These are phyloP conservation scores for Gaeumannomyces tritici DNA, from an alignment of 2,329 filamentous ascomycete genomes.

Conservation along the genomic window DNA sequence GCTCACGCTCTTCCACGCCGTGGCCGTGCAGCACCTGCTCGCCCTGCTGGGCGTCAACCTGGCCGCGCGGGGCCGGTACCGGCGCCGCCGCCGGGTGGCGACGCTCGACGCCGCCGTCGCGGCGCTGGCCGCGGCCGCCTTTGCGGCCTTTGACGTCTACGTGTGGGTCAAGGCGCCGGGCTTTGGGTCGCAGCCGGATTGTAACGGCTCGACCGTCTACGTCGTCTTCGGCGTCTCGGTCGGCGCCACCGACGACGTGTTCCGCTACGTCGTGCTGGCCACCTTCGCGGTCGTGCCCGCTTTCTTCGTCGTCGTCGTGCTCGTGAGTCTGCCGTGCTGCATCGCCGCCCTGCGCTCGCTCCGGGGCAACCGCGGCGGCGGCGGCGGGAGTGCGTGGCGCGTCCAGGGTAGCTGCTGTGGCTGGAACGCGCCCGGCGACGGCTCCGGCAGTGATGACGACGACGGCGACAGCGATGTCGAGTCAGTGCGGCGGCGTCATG, in stretches of 20 bases:
- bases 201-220: conserved; percentile 10
- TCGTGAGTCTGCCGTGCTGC: not conserved
- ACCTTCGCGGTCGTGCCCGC: not conserved
- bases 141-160: conserved; percentile 10
- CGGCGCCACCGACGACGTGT: not conserved
- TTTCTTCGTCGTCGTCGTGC: not conserved
- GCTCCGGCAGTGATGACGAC: not conserved
- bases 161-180: conserved; percentile 9
- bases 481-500: not conserved
- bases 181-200: conserved; percentile 10
- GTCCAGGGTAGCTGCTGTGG: not conserved
- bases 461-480: not conserved
- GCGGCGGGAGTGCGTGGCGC: not conserved
- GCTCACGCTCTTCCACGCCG: conserved; percentile 10
- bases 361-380: too few relatives aligned
- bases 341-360: not conserved
- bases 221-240: conserved; percentile 11
- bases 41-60: conserved; percentile 10
- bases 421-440: too few relatives aligned
- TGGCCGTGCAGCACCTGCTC: conserved; percentile 10
- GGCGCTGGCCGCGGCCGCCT: conserved; percentile 5
- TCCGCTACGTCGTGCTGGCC: conserved; percentile 1
- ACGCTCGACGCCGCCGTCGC: conserved; percentile 1
- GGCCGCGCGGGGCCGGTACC: conserved; percentile 7
- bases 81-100: not conserved